phyloP scores from a whole-genome alignment of 2,329 filamentous ascomycete genomes.

The Iodosphaeria phyllophila region DNA sequence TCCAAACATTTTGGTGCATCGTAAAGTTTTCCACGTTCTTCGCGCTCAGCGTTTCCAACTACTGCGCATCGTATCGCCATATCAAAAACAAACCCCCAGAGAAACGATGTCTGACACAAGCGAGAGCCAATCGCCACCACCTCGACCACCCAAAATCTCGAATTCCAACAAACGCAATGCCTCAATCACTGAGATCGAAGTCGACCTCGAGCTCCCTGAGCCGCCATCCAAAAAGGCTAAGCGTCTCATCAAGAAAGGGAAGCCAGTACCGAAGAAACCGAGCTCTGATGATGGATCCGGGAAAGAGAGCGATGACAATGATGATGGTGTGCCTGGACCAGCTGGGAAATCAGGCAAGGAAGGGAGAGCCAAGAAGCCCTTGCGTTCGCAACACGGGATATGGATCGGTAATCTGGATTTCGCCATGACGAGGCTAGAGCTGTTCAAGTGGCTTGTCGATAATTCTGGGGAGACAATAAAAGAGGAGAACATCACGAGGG shows the following conservation, averaged over 20 bases:
- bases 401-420: conserved; percentile 97
- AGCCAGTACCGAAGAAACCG: conserved; percentile 29
- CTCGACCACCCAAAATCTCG: too few species aligned
- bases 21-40: too few species aligned
- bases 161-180: conserved; percentile 61
- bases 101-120: too few species aligned
- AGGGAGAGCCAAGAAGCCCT: conserved; percentile 24
- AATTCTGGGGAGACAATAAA: conserved; percentile 47
- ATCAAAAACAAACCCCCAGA: too few species aligned
- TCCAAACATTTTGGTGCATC: too few species aligned
- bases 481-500: conserved; percentile 58
- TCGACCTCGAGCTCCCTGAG: conserved; percentile 77
- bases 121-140: conserved; percentile 3
- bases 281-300: conserved; percentile 20
- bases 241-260: conserved; percentile 75
- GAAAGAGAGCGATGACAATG: too few species aligned
- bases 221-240: conserved; percentile 89
- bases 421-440: conserved; percentile 50
- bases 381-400: conserved; percentile 64
- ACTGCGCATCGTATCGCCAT: too few species aligned
- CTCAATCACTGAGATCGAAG: conserved; percentile 57
- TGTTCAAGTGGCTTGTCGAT: conserved; percentile 65
- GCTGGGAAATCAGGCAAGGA: conserved; percentile 12
- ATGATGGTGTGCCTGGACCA: conserved; percentile 11
- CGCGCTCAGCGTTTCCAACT: too few species aligned